phyloP scores from a whole-genome alignment of 495 filamentous ascomycete genomes.

The Aspergillus heteromorphus region DNA sequence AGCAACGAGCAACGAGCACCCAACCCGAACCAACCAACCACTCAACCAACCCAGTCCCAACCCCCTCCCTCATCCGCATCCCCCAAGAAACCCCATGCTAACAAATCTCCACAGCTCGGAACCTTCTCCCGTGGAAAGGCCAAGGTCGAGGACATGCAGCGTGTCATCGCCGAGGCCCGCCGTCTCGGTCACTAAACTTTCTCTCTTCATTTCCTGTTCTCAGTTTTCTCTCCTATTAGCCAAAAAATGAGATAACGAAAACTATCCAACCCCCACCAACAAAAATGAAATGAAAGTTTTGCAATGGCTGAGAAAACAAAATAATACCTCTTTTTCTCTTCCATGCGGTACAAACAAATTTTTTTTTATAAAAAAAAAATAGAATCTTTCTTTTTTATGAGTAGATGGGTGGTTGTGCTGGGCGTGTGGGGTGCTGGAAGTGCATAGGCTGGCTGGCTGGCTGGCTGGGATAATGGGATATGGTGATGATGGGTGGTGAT shows the following conservation, averaged over 20 bases:
- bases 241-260: slow-evolving; percentile 17
- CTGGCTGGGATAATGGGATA: too few relatives aligned
- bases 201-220: slow-evolving; percentile 19
- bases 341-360: too few relatives aligned
- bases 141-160: slow-evolving; percentile 97
- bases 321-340: not conserved
- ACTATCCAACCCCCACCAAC: slow-evolving; percentile 6
- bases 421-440: too few relatives aligned
- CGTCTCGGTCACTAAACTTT: slow-evolving; percentile 68
- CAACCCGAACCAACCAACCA: not conserved
- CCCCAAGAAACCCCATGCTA: slow-evolving; percentile 7
- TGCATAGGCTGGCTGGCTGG: too few relatives aligned
- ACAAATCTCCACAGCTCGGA: slow-evolving; percentile 60
- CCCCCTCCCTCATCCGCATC: not conserved
- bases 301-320: not conserved
- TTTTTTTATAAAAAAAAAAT: not conserved
- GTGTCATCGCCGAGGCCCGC: slow-evolving; percentile 93
- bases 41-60: not conserved
- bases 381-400: not conserved
- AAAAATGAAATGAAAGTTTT: slow-evolving; percentile 13
- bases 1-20: not conserved
- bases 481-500: too few relatives aligned
- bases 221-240: slow-evolving; percentile 22
- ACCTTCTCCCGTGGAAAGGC: slow-evolving; percentile 96
- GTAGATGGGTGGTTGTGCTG: too few relatives aligned